Conservation (phyloP, 1,139 yeast genomes). For the Saccharomyces hybrid region DNA sequence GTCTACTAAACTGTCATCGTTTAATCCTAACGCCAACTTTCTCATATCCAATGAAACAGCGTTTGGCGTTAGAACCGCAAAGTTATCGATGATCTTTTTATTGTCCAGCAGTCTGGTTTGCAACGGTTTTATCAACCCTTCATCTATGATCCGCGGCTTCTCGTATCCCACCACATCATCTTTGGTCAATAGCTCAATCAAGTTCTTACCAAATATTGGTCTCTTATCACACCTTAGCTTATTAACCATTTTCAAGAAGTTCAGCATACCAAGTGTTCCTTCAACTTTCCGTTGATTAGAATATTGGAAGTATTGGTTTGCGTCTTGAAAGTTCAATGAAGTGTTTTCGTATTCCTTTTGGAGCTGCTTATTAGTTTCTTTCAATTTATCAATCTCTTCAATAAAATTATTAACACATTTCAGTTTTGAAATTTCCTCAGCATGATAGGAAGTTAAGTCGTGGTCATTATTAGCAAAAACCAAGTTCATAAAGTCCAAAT, state of each 20-base stretch:
- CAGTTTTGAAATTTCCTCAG: constrained; percentile 39
- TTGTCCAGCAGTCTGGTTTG: constrained; percentile 34
- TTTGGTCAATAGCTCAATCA: constrained; percentile 31
- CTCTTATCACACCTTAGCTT: constrained; percentile 48
- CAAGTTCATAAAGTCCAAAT: constrained; percentile 54
- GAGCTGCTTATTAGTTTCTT: constrained; percentile 12
- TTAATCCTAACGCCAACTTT: constrained; percentile 37
- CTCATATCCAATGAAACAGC: constrained; percentile 75
- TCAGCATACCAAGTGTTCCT: constrained; percentile 44
- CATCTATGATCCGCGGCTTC: constrained; percentile 14
- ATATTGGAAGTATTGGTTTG: constrained; percentile 54
- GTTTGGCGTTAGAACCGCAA: constrained; percentile 80
- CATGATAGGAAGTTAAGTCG: constrained; percentile 40
- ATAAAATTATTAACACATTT: constrained; percentile 44
- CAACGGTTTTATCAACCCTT: constrained; percentile 31
- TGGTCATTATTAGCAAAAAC: constrained; percentile 45
- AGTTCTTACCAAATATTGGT: constrained; percentile 51
- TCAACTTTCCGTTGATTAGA: constrained; percentile 46
- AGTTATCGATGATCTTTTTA: constrained; percentile 56
- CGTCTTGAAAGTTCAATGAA: constrained; percentile 30
- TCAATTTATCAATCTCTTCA: constrained; percentile 39
- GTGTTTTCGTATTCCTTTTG: constrained; percentile 29
- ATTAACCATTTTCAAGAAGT: constrained; percentile 59
- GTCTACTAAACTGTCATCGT: constrained; percentile 18
- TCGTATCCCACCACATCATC: constrained; percentile 4